phyloP scores from a whole-genome alignment of 169 alveolate species.

The Plasmodium knowlesi region DNA sequence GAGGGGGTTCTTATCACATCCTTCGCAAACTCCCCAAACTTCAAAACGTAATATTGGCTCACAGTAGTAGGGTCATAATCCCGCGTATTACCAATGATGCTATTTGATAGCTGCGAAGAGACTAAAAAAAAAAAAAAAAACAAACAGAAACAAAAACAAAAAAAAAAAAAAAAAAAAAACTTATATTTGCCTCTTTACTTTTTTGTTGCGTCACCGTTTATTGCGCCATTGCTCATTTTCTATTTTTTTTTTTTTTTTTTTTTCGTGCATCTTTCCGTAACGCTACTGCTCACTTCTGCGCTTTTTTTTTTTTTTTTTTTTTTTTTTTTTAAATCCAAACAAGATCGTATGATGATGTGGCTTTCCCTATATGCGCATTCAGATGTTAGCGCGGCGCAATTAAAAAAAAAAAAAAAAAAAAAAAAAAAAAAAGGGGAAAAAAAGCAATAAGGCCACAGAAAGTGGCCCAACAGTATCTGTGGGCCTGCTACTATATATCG shows the following conservation, averaged over 20 bases:
- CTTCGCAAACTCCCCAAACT: background rate
- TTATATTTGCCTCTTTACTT: background rate
- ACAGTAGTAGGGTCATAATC: background rate
- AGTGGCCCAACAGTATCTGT: background rate
- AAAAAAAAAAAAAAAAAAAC: background rate
- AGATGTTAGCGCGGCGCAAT: background rate
- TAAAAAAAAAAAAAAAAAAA: no score
- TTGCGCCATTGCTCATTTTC: background rate
- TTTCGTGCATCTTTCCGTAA: no score
- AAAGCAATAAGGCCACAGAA: background rate
- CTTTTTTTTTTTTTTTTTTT: no score
- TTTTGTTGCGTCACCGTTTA: background rate
- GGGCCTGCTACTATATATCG: no score
- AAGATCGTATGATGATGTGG: background rate
- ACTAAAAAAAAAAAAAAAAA: background rate
- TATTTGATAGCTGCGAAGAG: background rate
- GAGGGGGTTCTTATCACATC: background rate
- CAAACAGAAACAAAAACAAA: background rate
- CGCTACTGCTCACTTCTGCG: background rate
- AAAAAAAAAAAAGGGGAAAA: background rate
- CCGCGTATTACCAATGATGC: background rate
- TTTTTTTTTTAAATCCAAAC: background rate
- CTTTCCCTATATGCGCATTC: background rate
- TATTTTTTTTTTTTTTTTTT: no score
- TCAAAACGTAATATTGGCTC: background rate